Base-by-base conservation (phyloP, 805 yeast genomes). In the Lachancea kluyveri region DNA sequence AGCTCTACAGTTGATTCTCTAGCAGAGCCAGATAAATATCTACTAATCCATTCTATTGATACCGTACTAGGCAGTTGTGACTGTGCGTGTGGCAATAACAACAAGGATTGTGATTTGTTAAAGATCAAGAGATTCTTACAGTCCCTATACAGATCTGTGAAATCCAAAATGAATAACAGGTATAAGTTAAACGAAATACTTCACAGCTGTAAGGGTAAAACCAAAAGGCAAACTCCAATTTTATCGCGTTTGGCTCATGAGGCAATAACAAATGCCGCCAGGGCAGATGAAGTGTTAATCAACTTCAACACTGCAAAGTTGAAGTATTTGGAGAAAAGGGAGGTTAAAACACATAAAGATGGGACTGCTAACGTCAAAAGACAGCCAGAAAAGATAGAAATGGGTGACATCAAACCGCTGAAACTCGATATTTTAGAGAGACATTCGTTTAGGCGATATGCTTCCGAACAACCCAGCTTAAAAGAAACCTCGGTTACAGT, bases 111-210 rank as follows among this genome's bases (percentile, higher is more conserved):
- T 57, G 60, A 68, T 14, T 58, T 81, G 8, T 62, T 67, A 35
- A 78, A 75, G 45, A 70, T 79, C 4, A 77, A 75, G 47, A 78
- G 77, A 45, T 73, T 74, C 14, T 71, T 79, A 2, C 69, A 79
- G 2, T 69, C 73, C 41, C 59, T 79, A 24, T 67, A 72, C 42
- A 65, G 85, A 41, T 68, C 81, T 6, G 70, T 78, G 0, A 65
- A 79, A 39, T 45, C 56, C 1, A 57, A 53, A 33, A 54, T 57
- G 42, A 41, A 43, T 21, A 57, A 54, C 15, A 47, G 54, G 30
- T 58, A 65, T 45, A 57, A 55, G 21, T 56, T 64, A 31, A 65
- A 55, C 23, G 57, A 58, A 36, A 57, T 67, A 4, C 50, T 54
- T 14, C 49, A 48, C 21, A 50, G 49, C 18, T 44, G 41, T 16